Evolutionary conservation across 495 filamentous ascomycete species (phyloP), one percentile per base, ranked within the genome.

Genomic region (Penicillium diatomitis): DNA sequence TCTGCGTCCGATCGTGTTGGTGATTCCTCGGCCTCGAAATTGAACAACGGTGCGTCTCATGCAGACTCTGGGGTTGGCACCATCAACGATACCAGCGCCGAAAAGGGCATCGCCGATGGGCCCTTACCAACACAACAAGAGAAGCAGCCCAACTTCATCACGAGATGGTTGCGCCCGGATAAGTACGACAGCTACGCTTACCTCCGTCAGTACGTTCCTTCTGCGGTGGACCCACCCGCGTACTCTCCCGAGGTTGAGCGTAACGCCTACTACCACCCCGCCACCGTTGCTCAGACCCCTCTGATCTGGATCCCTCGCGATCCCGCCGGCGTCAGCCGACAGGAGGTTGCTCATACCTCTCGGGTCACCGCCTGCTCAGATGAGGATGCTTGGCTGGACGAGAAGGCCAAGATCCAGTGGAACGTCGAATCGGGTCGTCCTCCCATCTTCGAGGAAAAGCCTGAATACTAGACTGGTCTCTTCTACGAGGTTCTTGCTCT

Each of bases 301-400:
- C 65, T 90, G 36, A 72, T 96, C 30, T 96, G 90, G 90, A 83
- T 96, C 48, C 87, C 89, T 5, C 73, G 75, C 42, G 90, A 96
- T 58, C 65, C 74, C 2, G 71, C 83, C 48, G 90, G 90, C 42
- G 75, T 95, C 37, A 86, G 81, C 38, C 75, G 73, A 63, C 83
- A 90, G 67, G 90, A 95, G 71, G 71, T 90, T 41, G 70, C 70
- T 11, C 84, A 90, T 57, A 86, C 83, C 10, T 69, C 72, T 54
- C 77, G 76, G 50, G 82, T 86, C 37, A 85, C 95, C 41, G 76
- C 80, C 4, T 90, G 88, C 53, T 89, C 85, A 0, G 88, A 96
- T 65, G 85, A 94, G 59, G 87, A 85, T 27, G 86, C 88, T 34
- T 80, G 74, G 52, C 68, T 96, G 41, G 82, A 88, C 59, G 87